A percentile compares a stretch with the other conserved stretches of the same genome.
phyloP scores from a whole-genome alignment of 805 yeast genomes.

The Yarrowia deformans region DNA sequence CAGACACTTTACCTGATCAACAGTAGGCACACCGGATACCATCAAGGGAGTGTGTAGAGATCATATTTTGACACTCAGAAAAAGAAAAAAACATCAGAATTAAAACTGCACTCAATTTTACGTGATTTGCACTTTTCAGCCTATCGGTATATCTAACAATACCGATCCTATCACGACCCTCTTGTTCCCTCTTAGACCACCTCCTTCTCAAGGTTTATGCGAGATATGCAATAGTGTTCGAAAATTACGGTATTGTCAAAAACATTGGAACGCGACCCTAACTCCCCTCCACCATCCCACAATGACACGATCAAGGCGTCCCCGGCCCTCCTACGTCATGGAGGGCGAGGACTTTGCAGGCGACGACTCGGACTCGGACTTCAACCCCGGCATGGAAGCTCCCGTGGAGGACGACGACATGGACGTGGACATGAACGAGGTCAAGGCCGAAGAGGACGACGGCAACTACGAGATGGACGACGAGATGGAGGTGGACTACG shows the following conservation, averaged over 20 bases:
- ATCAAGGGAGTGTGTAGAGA: too few relatives aligned
- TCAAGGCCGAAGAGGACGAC: constrained; percentile 34
- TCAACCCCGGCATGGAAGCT: constrained; percentile 21
- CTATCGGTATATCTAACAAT: too few relatives aligned
- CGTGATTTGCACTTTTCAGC: too few relatives aligned
- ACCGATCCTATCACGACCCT: too few relatives aligned
- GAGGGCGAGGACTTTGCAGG: constrained; percentile 20
- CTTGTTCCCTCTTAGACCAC: too few relatives aligned
- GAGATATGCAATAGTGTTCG: constrained; percentile 17
- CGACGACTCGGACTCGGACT: constrained; percentile 37
- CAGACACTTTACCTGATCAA: too few relatives aligned
- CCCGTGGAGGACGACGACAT: constrained; percentile 25
- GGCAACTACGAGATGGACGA: constrained; percentile 11
- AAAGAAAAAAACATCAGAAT: too few relatives aligned
- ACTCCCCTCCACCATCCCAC: constrained; percentile 1
- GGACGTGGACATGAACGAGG: constrained; percentile 29
- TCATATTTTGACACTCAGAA: too few relatives aligned
- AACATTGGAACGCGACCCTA: neutral
- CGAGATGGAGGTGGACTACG: constrained; percentile 23
- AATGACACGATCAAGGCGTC: constrained; percentile 26
- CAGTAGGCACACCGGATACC: too few relatives aligned
- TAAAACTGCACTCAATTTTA: too few relatives aligned
- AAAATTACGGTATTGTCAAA: neutral
- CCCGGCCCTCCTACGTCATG: constrained; percentile 34
- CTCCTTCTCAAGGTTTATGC: constrained; percentile 1